Evolutionary conservation across 768 basidiomycete species (phyloP), one percentile per base, ranked within the genome.

Genomic region (Basidioascus undulatus): DNA sequence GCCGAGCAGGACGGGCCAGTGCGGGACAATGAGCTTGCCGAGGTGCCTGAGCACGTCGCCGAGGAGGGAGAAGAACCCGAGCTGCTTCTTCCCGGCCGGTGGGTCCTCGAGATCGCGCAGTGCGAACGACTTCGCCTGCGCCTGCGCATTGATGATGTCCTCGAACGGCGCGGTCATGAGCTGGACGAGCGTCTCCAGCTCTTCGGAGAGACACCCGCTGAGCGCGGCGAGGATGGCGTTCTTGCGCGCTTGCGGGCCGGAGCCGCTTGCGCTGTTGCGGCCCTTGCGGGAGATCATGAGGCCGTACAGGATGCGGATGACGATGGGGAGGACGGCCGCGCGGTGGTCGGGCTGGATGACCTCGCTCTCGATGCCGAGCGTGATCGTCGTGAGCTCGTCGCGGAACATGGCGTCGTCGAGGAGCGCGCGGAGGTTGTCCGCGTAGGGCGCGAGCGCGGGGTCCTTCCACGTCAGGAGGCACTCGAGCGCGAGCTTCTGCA

Each of bases 381-480:
- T 66, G 32, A 96, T 66, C 12, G 70, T 64, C 2, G 72, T 66
- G 5, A 96, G 67, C 48, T 78, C 73, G 52, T 96, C 89, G n/a
- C 86, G 63, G 72, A 86, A 92, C 35, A 76, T 62, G 6, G 72
- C 74, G 35, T 83, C 77, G 45, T 94, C 84, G 25, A 98, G 63
- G 10, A 96, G 61, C 7, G 62, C 62, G 9, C 66, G 63, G 19
- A 96, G 58, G 10, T 66, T 65, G n/a, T 76, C 72, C 47, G 76
- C 69, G 49, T 74, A 67, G 0, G 65, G 56, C 0, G 56, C 41
- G 9, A 78, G 56, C 38, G 61, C 59, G 0, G 74, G 67, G 0
- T 67, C 65, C 52, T 82, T 86, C 64, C 82, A 92, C 0, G 81
- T 74, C 23, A 81, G 62, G 4, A 94, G 49, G 51, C 86, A 92